Percentiles rank a stretch among this genome's conserved stretches.
Evolutionary conservation across 164 flowering plant species (phyloP).

Genomic region (Vitis riparia): DNA sequence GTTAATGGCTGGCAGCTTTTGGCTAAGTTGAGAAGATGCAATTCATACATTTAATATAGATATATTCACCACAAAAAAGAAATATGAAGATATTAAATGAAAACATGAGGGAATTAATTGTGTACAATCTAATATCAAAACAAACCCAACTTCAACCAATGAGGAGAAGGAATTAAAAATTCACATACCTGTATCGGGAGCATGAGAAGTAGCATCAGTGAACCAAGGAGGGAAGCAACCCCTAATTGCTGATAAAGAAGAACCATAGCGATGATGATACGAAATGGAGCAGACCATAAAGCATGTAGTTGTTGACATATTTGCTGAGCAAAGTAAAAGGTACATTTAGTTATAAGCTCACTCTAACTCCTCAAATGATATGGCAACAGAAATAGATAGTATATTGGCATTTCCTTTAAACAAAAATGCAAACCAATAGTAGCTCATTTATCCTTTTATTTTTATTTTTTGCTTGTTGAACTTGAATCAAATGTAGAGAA

Average conservation of each 20-base stretch:
- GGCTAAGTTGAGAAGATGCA: too few relatives aligned
- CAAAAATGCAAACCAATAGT: too few relatives aligned
- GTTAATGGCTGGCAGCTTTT: too few relatives aligned
- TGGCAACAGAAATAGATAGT: too few relatives aligned
- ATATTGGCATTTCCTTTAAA: too few relatives aligned
- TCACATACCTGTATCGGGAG: constrained; percentile 84
- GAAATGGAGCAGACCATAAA: constrained; percentile 98
- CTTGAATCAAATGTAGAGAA: too few relatives aligned
- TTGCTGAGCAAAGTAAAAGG: constrained; percentile 52
- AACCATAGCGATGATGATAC: constrained; percentile 70
- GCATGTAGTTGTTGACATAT: constrained; percentile 86
- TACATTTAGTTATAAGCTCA: background rate
- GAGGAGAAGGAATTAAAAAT: background rate
- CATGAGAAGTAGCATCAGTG: constrained; percentile 72
- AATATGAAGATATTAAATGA: background rate
- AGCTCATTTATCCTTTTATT: too few relatives aligned
- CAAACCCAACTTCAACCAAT: background rate
- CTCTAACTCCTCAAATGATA: too few relatives aligned
- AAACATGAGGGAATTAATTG: background rate
- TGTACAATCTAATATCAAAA: too few relatives aligned
- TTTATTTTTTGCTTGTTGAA: too few relatives aligned
- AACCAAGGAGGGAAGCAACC: constrained; percentile 83
- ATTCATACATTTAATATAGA: too few relatives aligned
- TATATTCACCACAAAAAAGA: background rate
- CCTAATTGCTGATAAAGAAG: constrained; percentile 84